Evolutionary conservation across 1,139 yeast genomes (phyloP).

Genomic region (Meyerozyma athensensis): DNA sequence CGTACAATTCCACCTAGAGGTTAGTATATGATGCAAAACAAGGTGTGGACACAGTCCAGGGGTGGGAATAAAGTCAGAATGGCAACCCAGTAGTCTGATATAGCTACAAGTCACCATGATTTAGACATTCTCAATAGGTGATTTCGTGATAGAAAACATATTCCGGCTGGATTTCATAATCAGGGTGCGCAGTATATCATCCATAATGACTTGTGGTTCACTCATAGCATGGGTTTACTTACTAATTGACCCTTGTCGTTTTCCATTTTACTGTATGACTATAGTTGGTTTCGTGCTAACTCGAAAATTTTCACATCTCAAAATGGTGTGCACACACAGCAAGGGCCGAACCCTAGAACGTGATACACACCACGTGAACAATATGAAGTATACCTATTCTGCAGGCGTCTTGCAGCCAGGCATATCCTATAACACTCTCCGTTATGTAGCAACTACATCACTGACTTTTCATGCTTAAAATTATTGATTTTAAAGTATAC

Average conservation of each 20-base stretch:
- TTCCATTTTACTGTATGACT: constrained; percentile 70
- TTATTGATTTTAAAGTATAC: neutral
- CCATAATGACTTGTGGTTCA: no score
- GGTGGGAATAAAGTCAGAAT: no score
- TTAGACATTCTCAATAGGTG: no score
- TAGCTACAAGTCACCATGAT: no score
- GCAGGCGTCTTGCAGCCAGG: no score
- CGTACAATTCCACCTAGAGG: constrained; percentile 95
- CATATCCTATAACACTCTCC: neutral
- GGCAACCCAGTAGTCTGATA: no score
- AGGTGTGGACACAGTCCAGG: no score
- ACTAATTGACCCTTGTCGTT: constrained; percentile 99
- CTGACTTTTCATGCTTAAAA: neutral
- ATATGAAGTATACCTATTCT: no score
- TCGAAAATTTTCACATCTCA: constrained; percentile 10
- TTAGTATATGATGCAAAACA: constrained; percentile 10
- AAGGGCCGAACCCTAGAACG: constrained; percentile 2
- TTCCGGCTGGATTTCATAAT: no score
- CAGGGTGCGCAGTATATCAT: no score
- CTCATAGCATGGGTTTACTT: constrained; percentile 38
- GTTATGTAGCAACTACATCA: neutral
- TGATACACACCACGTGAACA: neutral
- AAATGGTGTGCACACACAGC: constrained; percentile 7
- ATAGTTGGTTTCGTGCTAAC: constrained; percentile 4
- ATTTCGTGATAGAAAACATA: no score